phyloP scores from a whole-genome alignment of 2,329 filamentous ascomycete species.

The Aureobasidium sp. region DNA sequence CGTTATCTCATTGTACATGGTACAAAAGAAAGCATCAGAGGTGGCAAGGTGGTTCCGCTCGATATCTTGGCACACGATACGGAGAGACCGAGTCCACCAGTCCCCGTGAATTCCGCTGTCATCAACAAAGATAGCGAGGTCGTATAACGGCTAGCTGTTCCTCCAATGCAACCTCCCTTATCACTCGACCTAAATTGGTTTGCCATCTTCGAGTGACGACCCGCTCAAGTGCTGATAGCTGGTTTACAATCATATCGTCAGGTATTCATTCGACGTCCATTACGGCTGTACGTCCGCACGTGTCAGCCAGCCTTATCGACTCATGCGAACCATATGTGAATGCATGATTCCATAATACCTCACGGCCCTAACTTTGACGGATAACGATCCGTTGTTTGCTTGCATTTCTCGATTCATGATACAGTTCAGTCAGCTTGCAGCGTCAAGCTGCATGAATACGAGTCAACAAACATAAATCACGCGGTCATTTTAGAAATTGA shows the following conservation, averaged over 20 bases:
- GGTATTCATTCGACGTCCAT: neutral
- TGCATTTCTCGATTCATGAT: too few species aligned
- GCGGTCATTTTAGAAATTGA: neutral
- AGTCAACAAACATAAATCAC: neutral
- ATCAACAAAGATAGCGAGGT: neutral
- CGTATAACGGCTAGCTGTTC: neutral
- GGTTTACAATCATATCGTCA: too few species aligned
- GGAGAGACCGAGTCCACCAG: neutral
- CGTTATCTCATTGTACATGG: neutral
- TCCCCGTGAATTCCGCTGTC: neutral
- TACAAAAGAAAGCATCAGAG: neutral
- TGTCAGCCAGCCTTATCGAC: neutral
- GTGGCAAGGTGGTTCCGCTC: neutral
- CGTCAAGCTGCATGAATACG: neutral
- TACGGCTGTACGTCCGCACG: neutral
- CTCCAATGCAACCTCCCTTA: neutral
- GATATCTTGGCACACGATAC: neutral
- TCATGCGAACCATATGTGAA: neutral
- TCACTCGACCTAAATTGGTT: neutral
- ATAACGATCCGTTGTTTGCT: neutral
- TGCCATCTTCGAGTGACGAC: neutral
- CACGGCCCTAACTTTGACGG: neutral
- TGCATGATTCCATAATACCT: neutral
- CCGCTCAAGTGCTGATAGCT: neutral
- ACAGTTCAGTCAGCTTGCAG: neutral